These are phyloP conservation scores for Coccomyxa sp. DNA, from an alignment of 139 green algal genomes.

Conservation along the genomic window DNA sequence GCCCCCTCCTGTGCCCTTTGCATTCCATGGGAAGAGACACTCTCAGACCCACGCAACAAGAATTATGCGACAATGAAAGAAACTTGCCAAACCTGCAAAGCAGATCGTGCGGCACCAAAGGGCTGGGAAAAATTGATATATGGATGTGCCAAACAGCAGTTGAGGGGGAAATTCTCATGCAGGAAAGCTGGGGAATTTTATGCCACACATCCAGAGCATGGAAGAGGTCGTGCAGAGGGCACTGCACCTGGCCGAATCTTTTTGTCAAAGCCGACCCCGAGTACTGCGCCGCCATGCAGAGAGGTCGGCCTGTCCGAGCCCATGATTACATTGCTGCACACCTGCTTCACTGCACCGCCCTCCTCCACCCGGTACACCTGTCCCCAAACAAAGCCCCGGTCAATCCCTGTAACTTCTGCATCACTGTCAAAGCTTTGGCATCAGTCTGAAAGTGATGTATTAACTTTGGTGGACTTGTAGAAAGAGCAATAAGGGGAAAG, in stretches of 20 bases:
- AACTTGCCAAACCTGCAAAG: not conserved
- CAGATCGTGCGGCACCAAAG: not conserved
- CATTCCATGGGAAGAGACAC: not conserved
- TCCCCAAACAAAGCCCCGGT: not conserved
- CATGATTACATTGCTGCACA: not conserved
- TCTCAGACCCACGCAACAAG: not conserved
- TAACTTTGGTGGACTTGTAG: too few species aligned
- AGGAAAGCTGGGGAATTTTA: too few species aligned
- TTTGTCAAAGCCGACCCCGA: conserved; percentile 14
- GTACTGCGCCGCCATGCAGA: conserved; percentile 22
- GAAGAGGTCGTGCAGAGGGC: too few species aligned
- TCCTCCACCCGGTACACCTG: conserved; percentile 12
- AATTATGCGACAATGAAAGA: not conserved
- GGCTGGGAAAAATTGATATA: too few species aligned
- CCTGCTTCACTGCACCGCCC: not conserved
- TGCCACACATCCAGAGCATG: too few species aligned
- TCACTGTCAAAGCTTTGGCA: too few species aligned
- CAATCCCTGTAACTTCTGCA: not conserved
- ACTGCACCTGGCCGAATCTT: conserved; percentile 1
- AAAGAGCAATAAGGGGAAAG: too few species aligned
- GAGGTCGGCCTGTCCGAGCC: conserved; percentile 2
- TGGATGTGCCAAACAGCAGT: too few species aligned
- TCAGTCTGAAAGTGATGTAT: too few species aligned
- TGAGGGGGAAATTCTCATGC: too few species aligned
- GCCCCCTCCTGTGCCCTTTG: conserved; percentile 11